Base-by-base conservation (phyloP, 768 basidiomycete genomes). In the Trichaptum fuscoviolaceum region DNA sequence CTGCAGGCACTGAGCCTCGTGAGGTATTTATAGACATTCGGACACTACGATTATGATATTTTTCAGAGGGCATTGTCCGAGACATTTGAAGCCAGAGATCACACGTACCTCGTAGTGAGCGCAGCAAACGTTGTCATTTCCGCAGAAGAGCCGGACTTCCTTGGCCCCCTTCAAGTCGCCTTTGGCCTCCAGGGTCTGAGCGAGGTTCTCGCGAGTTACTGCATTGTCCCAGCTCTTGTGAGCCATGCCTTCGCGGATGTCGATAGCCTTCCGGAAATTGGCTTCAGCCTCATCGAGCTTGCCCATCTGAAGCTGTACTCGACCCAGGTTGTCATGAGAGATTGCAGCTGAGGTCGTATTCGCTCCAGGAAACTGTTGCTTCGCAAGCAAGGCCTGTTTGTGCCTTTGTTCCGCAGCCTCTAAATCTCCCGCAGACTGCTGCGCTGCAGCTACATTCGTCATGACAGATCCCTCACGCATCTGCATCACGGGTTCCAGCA, bases 151-250 rank as follows among this genome's bases (percentile, higher is more conserved):
- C 20, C 79, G 71, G 27, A 75, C 74, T 12, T 71, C 69, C 57
- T 72, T 77, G 0, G 79, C 79, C 27, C 71, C 71, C 18, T 63
- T 23, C 69, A 76, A 57, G 64, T 77, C 67, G 8, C 76, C 79
- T 58, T 70, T 70, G 42, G 73, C 71, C 68, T 81, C 81, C 35
- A 76, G 74, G 18, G 80, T 69, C 61, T 73, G 69, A 0, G 73
- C 80, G 17, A 80, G 71, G 65, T 79, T 80, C 67, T 81, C 79
- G 20, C 77, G 69, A 57, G 78, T 75, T 5, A 75, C 76, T 4
- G 78, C 78, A 1, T 73, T 75, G 67, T 80, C 79, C 27, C 76
- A 72, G 18, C 18, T 30, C 17, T 70, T 64, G 23, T 71, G 66
- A 1, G 73, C 73, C 9, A 20, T 34, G 27, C 52, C 68, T 23